Conservation (phyloP, 176 grass and related monocot species). For the Lolium multiflorum region DNA sequence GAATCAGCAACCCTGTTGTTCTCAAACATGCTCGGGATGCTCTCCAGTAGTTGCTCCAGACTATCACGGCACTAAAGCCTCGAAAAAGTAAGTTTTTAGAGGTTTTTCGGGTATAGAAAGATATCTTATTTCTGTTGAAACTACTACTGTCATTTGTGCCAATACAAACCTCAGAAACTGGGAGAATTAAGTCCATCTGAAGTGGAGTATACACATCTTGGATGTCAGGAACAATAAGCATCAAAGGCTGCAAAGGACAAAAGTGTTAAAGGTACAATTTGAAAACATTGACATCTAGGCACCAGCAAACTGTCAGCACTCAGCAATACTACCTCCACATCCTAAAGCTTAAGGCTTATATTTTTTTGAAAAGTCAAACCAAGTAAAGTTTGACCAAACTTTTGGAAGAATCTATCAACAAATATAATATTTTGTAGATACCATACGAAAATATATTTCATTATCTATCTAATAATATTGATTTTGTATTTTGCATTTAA, state of each 20-base stretch:
- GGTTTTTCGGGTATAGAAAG: slow-evolving; percentile 30
- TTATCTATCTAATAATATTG: too few relatives aligned
- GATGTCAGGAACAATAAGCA: slow-evolving; percentile 87
- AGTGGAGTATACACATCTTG: slow-evolving; percentile 91
- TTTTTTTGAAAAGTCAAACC: too few relatives aligned
- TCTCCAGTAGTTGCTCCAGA: slow-evolving; percentile 80
- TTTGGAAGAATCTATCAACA: too few relatives aligned
- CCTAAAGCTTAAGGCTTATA: too few relatives aligned
- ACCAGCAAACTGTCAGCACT: not conserved
- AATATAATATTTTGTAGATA: too few relatives aligned
- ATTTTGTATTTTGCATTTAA: too few relatives aligned
- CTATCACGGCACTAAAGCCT: slow-evolving; percentile 75
- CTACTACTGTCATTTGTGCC: slow-evolving; percentile 4
- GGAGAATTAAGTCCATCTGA: slow-evolving; percentile 78
- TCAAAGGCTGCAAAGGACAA: slow-evolving; percentile 65
- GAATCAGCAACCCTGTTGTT: slow-evolving; percentile 77
- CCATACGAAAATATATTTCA: too few relatives aligned
- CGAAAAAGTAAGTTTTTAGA: slow-evolving; percentile 34
- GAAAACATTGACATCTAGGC: not conserved
- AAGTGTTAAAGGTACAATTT: slow-evolving; percentile 35
- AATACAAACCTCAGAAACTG: slow-evolving; percentile 72
- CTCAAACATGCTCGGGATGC: slow-evolving; percentile 83
- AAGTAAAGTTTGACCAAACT: too few relatives aligned
- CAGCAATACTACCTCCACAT: not conserved
- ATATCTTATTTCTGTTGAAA: slow-evolving; percentile 37